Conservation (phyloP, 1,139 yeast genomes). For the Diutina mesorugosa region DNA sequence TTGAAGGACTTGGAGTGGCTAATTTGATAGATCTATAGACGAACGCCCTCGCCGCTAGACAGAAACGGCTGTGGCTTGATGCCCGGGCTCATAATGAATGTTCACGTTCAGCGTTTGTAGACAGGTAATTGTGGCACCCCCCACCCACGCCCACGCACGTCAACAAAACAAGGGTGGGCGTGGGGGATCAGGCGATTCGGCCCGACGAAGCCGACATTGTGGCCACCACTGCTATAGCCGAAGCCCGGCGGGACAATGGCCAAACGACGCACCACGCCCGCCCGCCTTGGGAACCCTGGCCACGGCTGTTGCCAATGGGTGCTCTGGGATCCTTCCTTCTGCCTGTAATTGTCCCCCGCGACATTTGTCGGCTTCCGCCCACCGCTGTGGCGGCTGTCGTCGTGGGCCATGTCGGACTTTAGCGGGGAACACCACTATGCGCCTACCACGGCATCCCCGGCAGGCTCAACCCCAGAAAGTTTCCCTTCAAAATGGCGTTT, state of each 20-base stretch:
- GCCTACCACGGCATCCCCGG: too few species aligned
- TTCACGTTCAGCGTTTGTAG: background rate
- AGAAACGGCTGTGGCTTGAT: background rate
- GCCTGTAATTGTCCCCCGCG: background rate
- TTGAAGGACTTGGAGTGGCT: conserved; percentile 1
- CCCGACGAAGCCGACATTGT: too few species aligned
- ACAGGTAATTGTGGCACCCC: background rate
- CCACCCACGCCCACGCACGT: background rate
- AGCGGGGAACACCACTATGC: background rate
- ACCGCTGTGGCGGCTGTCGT: background rate
- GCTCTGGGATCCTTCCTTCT: background rate
- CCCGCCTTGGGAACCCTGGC: background rate
- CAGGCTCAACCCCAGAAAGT: too few species aligned
- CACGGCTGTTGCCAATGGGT: background rate
- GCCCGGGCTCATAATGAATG: background rate
- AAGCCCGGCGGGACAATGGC: too few species aligned
- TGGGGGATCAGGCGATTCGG: background rate
- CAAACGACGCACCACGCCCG: background rate
- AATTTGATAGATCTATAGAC: background rate
- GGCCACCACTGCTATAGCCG: too few species aligned
- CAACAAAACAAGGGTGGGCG: background rate
- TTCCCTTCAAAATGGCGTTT: too few species aligned
- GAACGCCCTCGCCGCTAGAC: background rate
- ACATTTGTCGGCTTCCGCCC: background rate
- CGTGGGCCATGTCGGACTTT: background rate